Base-by-base conservation (phyloP, 805 yeast species). In the Candida coleopterorum region DNA sequence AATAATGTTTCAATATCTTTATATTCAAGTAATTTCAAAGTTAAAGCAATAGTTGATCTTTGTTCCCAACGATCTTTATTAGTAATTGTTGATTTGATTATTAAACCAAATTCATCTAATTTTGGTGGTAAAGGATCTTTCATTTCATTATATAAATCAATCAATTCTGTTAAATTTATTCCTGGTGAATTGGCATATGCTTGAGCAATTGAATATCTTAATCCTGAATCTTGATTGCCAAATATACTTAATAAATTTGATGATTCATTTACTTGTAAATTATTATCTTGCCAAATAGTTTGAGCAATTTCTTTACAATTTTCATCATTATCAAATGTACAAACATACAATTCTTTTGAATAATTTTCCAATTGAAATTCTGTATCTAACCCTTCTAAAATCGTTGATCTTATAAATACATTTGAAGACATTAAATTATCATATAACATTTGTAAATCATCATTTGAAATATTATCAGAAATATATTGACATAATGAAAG, bases 281-380 rank as follows among this genome's bases (percentile, higher is more conserved):
- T 64, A 53, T 79, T 85, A 46, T 88, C 96, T 23, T 76, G 73
- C 97, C 97, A 93, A 41, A 93, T 85, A 1, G 90, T 81, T 14
- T 61, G 59, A 0, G 97, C 96, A 12, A 81, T 49, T 18, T 76
- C 81, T 4, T 80, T 69, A 41, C 77, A 77, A 9, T 66, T 55
- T 12, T 70, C 72, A 34, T 81, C 87, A 31, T 77, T 80, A 53
- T 88, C 96, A 53, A 81, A 87, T 41, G 75, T 70, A 17, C 85
- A 72, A 40, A 93, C 78, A 78, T 85, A 89, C 16, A 93, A 60
- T 55, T 89, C 95, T 39, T 75, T 74, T 2, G 80, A 70, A 50
- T 70, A 77, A 3, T 68, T 62, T 2, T 74, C 68, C 35, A 83
- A 64, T 38, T 75, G 80, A 48, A 83, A 85, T 52, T 93, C 97